A percentile compares a stretch with the other conserved stretches of the same genome.
These are phyloP conservation scores for Sutorius australiensis DNA, from an alignment of 768 basidiomycete genomes.

Conservation along the genomic window DNA sequence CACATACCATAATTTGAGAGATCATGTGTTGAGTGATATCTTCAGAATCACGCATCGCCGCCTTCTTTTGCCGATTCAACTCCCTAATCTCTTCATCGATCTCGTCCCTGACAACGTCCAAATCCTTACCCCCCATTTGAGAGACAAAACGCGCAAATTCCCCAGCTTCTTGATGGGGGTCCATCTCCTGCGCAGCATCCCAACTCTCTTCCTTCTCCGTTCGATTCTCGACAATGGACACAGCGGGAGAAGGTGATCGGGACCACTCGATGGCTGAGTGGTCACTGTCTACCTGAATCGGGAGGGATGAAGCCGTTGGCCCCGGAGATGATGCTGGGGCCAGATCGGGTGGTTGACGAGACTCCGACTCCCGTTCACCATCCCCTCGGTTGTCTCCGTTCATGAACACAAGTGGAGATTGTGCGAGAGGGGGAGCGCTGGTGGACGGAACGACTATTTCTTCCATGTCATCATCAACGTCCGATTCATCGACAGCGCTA, in stretches of 20 bases:
- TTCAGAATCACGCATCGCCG: slow-evolving; percentile 90
- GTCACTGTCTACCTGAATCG: slow-evolving; percentile 17
- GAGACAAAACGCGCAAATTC: slow-evolving; percentile 93
- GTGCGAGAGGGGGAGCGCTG: background rate
- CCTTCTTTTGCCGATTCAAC: slow-evolving; percentile 79
- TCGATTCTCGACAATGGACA: slow-evolving; percentile 19
- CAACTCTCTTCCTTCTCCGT: slow-evolving; percentile 45
- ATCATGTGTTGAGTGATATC: slow-evolving; percentile 96
- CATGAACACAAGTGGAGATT: slow-evolving; percentile 14
- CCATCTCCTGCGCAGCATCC: slow-evolving; percentile 87
- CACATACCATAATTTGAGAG: slow-evolving; percentile 67
- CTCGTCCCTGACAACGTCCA: slow-evolving; percentile 78
- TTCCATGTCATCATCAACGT: slow-evolving; percentile 39
- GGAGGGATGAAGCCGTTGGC: slow-evolving; percentile 1
- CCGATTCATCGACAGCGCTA: slow-evolving; percentile 10
- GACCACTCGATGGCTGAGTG: slow-evolving; percentile 36
- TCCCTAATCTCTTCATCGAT: slow-evolving; percentile 88
- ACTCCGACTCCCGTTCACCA: background rate
- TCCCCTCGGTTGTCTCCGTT: slow-evolving; percentile 14
- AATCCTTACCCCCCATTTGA: slow-evolving; percentile 81
- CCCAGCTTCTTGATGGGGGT: slow-evolving; percentile 70
- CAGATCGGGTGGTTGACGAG: slow-evolving; percentile 3
- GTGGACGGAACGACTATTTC: slow-evolving; percentile 21
- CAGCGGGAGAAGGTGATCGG: slow-evolving; percentile 35
- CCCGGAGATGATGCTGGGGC: slow-evolving; percentile 10